These are phyloP conservation scores for Ophiosphaerella herpotricha DNA, from an alignment of 2,329 filamentous ascomycete species.

Conservation along the genomic window DNA sequence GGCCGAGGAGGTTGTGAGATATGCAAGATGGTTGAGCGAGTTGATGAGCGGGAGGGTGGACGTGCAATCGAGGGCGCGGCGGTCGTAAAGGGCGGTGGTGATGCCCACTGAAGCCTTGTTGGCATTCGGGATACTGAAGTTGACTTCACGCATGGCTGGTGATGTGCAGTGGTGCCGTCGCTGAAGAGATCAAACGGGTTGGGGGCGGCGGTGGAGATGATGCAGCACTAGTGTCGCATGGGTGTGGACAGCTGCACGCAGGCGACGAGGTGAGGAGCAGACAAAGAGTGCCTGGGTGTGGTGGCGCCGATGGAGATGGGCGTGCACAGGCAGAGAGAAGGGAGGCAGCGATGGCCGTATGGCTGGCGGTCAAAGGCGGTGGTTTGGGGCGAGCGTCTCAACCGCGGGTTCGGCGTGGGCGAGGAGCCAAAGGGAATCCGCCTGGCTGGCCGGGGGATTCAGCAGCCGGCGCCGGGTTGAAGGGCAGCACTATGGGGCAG, in stretches of 20 bases:
- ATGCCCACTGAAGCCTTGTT: conserved; percentile 99
- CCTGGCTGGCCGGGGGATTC: conserved; percentile 10
- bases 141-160: conserved; percentile 92
- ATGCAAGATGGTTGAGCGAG: conserved; percentile 97
- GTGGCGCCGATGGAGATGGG: no score
- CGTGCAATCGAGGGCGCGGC: conserved; percentile 95
- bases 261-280: conserved; percentile 7
- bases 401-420: conserved; percentile 11
- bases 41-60: conserved; percentile 98
- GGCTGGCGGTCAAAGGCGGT: conserved; percentile 9
- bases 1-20: conserved; percentile 95
- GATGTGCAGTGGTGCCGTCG: conserved; percentile 15
- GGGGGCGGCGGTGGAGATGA: conserved; percentile 22
- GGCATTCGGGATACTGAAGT: conserved; percentile 98
- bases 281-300: conserved; percentile 23
- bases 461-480: conserved; percentile 13
- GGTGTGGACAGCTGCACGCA: conserved; percentile 22
- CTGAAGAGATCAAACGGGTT: conserved; percentile 10
- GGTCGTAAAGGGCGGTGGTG: conserved; percentile 96
- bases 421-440: conserved; percentile 16
- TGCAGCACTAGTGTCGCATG: conserved; percentile 42
- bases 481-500: conserved; percentile 4
- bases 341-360: background rate
- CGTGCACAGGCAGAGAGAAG: background rate
- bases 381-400: conserved; percentile 16